Evolutionary conservation across 768 basidiomycete species (phyloP), one percentile per base, ranked within the genome.

Genomic region (Dentipellis sp.): DNA sequence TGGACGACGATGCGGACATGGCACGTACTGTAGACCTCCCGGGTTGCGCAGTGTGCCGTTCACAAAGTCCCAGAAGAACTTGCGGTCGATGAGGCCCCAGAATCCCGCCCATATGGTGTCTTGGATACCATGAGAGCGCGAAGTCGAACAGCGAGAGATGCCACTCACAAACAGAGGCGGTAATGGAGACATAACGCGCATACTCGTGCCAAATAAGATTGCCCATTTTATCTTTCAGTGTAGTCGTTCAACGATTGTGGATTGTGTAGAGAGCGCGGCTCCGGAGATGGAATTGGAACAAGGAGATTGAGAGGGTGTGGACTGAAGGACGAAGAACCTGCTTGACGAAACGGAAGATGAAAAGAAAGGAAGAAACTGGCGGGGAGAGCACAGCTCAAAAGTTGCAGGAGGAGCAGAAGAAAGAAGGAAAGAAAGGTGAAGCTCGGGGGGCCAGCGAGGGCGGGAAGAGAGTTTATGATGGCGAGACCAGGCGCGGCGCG

Each of bases 51-150:
- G 67, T 56, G 78, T 84, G 49, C 88, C 92, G 57, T 82, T 84
- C n/a, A 92, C 73, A 67, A 95, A 91, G 74, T 95, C 94, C 88
- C 90, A 95, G 73, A 95, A 94, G 80, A 91, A 95, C 74, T 95
- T 95, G 70, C 91, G 88, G 73, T 83, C 93, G 63, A 86, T 74
- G 12, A 94, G 68, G 16, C 83, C 93, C 72, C 81, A 94, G 71
- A 88, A 84, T 35, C 80, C 75, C 12, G 88, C 84, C 91, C 89
- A 91, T 10, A 91, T 73, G 56, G 83, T 80, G 67, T 90, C 90
- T 91, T 59, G 45, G 12, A 37, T 39, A 48, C 56, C 45, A 54
- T 59, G 45, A 54, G 36, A 46, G 14, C 5, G n/a, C 42, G 53
- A 23, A 46, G 14, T 14, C n/a, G 51, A 39, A 38, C 8, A 53